Conservation (phyloP, 78 protist species). For the Dictyostelium purpureum region DNA sequence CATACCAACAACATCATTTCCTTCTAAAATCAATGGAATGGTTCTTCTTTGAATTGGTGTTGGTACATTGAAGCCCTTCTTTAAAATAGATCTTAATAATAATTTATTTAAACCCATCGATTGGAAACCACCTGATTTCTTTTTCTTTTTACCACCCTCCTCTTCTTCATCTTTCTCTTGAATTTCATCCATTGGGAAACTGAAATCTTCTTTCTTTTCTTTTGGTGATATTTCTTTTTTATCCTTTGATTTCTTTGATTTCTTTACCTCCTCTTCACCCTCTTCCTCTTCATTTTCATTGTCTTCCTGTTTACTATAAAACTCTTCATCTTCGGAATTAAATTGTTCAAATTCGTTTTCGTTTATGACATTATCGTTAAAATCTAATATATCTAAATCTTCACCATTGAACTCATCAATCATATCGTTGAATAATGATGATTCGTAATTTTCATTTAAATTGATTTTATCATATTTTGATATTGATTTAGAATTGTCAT, state of each 20-base stretch:
- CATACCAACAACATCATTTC: conserved; percentile 98
- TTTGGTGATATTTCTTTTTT: not conserved
- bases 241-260: not conserved
- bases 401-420: conserved; percentile 10
- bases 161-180: conserved; percentile 42
- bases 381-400: conserved; percentile 35
- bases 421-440: not conserved
- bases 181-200: conserved; percentile 10
- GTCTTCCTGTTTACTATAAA: no score
- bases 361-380: conserved; percentile 26
- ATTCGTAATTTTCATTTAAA: conserved; percentile 9
- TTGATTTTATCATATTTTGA: not conserved
- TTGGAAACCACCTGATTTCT: conserved; percentile 85
- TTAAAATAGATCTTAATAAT: conserved; percentile 75
- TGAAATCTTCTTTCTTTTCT: not conserved
- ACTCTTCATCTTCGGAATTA: conserved; percentile 27
- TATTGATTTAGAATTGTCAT: not conserved
- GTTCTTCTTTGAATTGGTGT: conserved; percentile 98
- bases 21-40: conserved; percentile 91
- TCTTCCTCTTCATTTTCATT: not conserved
- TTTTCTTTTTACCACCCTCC: conserved; percentile 13
- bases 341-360: not conserved
- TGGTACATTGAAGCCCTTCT: conserved; percentile 94
- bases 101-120: conserved; percentile 70
- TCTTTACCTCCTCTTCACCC: not conserved